Evolutionary conservation across 2,329 filamentous ascomycete species (phyloP).

Genomic region (Rhytidhysteron rufulum): DNA sequence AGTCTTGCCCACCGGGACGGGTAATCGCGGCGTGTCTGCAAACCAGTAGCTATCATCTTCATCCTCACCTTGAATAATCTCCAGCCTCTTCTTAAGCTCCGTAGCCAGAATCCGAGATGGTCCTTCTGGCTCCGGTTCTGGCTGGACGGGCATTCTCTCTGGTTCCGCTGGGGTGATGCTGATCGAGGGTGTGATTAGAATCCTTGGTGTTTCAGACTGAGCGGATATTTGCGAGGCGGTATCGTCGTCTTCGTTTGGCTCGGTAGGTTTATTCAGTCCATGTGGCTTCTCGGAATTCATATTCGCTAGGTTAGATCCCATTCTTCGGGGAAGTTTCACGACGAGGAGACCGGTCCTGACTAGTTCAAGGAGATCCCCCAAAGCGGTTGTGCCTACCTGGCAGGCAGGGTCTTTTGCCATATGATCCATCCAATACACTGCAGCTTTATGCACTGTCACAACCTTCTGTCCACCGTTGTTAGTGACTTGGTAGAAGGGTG

Average conservation of each 20-base stretch:
- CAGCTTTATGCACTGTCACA: background rate
- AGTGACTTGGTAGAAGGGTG: background rate
- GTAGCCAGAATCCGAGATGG: background rate
- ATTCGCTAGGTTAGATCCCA: background rate
- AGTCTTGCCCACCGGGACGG: too few relatives aligned
- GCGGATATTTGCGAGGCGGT: background rate
- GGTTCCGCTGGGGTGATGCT: background rate
- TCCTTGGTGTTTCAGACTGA: background rate
- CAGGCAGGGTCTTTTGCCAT: background rate
- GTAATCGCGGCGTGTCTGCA: too few relatives aligned
- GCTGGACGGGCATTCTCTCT: background rate
- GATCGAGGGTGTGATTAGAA: background rate
- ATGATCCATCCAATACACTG: background rate
- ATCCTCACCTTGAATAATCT: too few relatives aligned
- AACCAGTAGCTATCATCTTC: too few relatives aligned
- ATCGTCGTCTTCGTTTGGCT: background rate
- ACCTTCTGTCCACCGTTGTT: background rate
- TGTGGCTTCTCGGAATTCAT: background rate
- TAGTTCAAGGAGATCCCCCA: background rate
- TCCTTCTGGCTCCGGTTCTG: background rate
- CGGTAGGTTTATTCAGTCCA: background rate
- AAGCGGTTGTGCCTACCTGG: background rate
- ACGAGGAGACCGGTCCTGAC: background rate
- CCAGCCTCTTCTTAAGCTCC: too few relatives aligned
- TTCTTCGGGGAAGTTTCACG: background rate